Conservation (phyloP, 2,329 filamentous ascomycete genomes). For the Exophiala viscosa region DNA sequence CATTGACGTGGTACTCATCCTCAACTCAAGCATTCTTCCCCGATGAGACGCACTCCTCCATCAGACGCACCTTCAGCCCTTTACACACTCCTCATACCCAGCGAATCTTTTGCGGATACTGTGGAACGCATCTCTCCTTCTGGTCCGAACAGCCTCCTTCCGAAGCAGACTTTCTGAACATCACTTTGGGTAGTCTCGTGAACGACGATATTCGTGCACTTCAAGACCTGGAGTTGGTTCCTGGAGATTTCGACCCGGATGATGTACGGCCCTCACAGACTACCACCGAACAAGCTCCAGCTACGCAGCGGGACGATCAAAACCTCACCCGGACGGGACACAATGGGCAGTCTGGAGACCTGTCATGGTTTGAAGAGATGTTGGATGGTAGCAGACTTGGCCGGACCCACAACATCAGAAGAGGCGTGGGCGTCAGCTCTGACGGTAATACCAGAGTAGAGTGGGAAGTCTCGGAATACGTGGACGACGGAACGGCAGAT, state of each 20-base stretch:
- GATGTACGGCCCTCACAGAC: slow-evolving; percentile 10
- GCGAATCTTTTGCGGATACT: slow-evolving; percentile 86
- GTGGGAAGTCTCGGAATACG: slow-evolving; percentile 80
- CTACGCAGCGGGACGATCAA: slow-evolving; percentile 1
- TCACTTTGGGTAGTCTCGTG: slow-evolving; percentile 74
- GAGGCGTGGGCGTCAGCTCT: slow-evolving; percentile 56
- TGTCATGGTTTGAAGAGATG: slow-evolving; percentile 84
- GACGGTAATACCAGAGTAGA: slow-evolving; percentile 67
- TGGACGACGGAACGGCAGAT: slow-evolving; percentile 19
- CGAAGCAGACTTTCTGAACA: slow-evolving; percentile 73
- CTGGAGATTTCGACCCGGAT: slow-evolving; percentile 43
- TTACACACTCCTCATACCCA: slow-evolving; percentile 56
- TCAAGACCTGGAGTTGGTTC: slow-evolving; percentile 71
- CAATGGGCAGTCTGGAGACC: slow-evolving; percentile 44
- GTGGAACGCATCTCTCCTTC: slow-evolving; percentile 77
- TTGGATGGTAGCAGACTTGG: slow-evolving; percentile 72
- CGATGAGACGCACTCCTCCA: slow-evolving; percentile 67
- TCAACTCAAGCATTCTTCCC: slow-evolving; percentile 70
- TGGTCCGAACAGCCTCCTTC: slow-evolving; percentile 71
- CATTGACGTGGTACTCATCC: slow-evolving; percentile 74
- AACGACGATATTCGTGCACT: slow-evolving; percentile 68
- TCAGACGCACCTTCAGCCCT: slow-evolving; percentile 65
- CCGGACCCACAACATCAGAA: slow-evolving; percentile 58
- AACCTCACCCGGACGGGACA: slow-evolving; percentile 14
- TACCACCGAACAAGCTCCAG: not conserved